Conservation (phyloP, 495 filamentous ascomycete species). For the Trichocladium antarcticum region DNA sequence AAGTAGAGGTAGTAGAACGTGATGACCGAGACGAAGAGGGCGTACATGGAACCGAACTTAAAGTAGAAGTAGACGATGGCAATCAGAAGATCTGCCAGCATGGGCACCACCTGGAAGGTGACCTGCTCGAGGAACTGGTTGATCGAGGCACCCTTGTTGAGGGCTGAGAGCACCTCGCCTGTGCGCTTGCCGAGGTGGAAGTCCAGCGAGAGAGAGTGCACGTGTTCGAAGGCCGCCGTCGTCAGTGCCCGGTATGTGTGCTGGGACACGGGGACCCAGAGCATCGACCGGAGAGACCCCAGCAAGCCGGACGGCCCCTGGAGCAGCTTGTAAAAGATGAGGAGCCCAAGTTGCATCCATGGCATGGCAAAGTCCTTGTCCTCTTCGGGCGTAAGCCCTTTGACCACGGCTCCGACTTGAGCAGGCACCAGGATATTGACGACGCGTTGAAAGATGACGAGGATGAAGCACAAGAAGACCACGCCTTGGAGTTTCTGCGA, state of each 20-base stretch:
- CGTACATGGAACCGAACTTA: slow-evolving; percentile 76
- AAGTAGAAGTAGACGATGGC: slow-evolving; percentile 79
- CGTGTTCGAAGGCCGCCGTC: slow-evolving; percentile 91
- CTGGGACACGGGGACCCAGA: slow-evolving; percentile 94
- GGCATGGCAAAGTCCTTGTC: slow-evolving; percentile 14
- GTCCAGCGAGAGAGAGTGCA: slow-evolving; percentile 86
- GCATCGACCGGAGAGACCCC: slow-evolving; percentile 62
- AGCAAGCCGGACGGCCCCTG: slow-evolving; percentile 83
- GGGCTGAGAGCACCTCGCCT: slow-evolving; percentile 84
- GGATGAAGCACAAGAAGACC: slow-evolving; percentile 66
- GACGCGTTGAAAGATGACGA: slow-evolving; percentile 64
- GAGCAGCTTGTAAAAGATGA: slow-evolving; percentile 71
- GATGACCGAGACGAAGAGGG: slow-evolving; percentile 78
- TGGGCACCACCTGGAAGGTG: slow-evolving; percentile 89
- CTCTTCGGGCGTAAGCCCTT: slow-evolving; percentile 40
- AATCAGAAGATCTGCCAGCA: slow-evolving; percentile 81
- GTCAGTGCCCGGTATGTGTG: slow-evolving; percentile 93
- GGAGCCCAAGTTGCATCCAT: slow-evolving; percentile 51
- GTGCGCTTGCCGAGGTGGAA: slow-evolving; percentile 96
- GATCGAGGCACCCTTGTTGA: slow-evolving; percentile 92
- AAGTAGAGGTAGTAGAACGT: slow-evolving; percentile 96
- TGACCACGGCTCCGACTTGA: slow-evolving; percentile 63
- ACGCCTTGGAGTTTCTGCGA: slow-evolving; percentile 57
- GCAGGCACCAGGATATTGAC: slow-evolving; percentile 72
- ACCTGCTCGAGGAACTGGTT: slow-evolving; percentile 94